Evolutionary conservation across 306 rosid species (phyloP).

Genomic region (Astragalus membranaceus): DNA sequence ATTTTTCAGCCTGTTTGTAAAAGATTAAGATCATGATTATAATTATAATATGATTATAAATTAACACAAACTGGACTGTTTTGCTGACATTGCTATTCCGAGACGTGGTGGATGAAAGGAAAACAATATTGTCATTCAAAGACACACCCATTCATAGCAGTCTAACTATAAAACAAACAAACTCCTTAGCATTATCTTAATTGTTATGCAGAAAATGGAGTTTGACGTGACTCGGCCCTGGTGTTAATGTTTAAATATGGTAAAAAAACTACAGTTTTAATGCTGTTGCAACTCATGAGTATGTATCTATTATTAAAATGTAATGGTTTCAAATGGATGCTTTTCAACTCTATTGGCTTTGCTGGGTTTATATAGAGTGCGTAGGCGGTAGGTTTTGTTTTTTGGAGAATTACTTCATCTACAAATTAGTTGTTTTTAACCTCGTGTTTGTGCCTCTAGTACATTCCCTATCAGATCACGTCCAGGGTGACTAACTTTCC

Average conservation of each 20-base stretch:
- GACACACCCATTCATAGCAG: neutral
- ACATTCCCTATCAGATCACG: neutral
- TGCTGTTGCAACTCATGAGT: neutral
- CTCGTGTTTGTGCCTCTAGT: neutral
- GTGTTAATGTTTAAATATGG: neutral
- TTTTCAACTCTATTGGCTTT: neutral
- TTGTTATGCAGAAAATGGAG: neutral
- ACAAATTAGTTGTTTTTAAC: neutral
- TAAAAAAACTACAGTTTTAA: neutral
- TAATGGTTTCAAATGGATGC: neutral
- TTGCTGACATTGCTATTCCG: neutral
- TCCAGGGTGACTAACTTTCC: constrained; percentile 18
- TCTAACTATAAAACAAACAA: neutral
- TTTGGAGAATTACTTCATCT: neutral
- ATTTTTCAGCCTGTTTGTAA: neutral
- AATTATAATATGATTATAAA: neutral
- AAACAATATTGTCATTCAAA: neutral
- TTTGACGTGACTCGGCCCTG: neutral
- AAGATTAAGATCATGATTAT: too few relatives aligned
- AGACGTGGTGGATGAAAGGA: neutral
- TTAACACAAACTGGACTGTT: neutral
- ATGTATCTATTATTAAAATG: neutral
- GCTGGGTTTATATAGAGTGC: neutral
- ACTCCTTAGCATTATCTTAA: neutral
- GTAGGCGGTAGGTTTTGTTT: neutral